These are phyloP conservation scores for Beta macrorhiza DNA, from an alignment of 179 eudicot genomes.

Conservation along the genomic window DNA sequence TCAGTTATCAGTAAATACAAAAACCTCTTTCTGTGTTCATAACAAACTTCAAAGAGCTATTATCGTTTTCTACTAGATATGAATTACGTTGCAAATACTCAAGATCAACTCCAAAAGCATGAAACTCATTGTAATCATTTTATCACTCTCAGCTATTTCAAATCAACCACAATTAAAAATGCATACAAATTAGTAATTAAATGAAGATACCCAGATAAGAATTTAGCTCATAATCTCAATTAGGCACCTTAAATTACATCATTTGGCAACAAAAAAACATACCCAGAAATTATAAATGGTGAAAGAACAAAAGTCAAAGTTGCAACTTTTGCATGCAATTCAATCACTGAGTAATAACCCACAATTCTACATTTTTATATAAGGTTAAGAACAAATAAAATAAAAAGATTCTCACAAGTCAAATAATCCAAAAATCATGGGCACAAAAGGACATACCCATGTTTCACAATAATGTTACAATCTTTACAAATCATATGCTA, in stretches of 20 bases:
- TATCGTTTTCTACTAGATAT: no score
- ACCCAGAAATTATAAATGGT: background rate
- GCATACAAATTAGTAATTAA: background rate
- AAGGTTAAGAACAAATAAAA: background rate
- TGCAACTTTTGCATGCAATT: slow-evolving; percentile 23
- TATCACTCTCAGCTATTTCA: background rate
- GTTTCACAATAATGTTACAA: background rate
- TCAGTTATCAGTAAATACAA: slow-evolving; percentile 3
- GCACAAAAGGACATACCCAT: background rate
- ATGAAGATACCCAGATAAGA: background rate
- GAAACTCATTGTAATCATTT: background rate
- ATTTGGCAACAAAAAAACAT: slow-evolving; percentile 14
- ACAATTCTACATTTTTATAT: background rate
- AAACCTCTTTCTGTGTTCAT: background rate
- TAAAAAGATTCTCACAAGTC: background rate
- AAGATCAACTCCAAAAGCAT: slow-evolving; percentile 1
- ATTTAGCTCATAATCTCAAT: background rate
- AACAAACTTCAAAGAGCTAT: background rate
- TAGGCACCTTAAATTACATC: background rate
- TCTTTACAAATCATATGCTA: slow-evolving; percentile 8
- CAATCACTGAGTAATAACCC: background rate
- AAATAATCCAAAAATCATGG: slow-evolving; percentile 17
- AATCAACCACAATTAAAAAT: background rate
- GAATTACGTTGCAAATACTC: slow-evolving; percentile 9
- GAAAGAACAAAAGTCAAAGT: slow-evolving; percentile 12